phyloP scores from a whole-genome alignment of 2,329 filamentous ascomycete species.

The Fusarium tjaetaba region DNA sequence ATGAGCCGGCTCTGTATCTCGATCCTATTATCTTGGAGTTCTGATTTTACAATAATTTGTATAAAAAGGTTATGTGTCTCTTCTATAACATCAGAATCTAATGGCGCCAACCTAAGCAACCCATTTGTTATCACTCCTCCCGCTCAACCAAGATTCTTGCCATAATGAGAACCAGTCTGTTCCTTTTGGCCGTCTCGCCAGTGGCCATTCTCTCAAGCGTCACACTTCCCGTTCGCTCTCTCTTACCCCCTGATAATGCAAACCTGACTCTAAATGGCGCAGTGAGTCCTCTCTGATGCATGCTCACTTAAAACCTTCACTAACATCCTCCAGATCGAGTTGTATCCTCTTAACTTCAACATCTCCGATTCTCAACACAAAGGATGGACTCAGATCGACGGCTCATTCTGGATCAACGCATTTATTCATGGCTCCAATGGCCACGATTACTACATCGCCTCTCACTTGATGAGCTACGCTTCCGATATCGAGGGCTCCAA shows the following conservation, averaged over 20 bases:
- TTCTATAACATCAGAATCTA: too few relatives aligned
- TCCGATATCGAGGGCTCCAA: neutral
- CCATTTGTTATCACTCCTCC: neutral
- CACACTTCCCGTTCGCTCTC: neutral
- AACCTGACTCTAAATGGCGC: neutral
- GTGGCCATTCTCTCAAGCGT: fast-evolving
- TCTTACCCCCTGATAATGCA: neutral
- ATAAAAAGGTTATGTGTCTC: neutral
- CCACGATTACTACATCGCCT: neutral
- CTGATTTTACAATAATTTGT: neutral
- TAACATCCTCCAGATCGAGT: neutral
- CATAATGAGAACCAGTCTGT: neutral
- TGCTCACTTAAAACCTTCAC: fast-evolving
- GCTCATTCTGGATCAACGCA: neutral
- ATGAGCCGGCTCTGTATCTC: neutral
- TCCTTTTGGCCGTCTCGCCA: neutral
- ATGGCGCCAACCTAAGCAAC: neutral
- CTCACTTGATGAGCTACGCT: neutral
- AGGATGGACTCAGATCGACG: neutral
- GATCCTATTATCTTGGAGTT: fast-evolving
- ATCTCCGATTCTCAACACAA: neutral
- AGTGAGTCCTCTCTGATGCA: neutral
- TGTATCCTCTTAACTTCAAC: neutral
- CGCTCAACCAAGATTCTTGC: neutral
- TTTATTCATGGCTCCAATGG: neutral